phyloP scores from a whole-genome alignment of 2,329 filamentous ascomycete genomes.

The Cladorrhinum sp. region DNA sequence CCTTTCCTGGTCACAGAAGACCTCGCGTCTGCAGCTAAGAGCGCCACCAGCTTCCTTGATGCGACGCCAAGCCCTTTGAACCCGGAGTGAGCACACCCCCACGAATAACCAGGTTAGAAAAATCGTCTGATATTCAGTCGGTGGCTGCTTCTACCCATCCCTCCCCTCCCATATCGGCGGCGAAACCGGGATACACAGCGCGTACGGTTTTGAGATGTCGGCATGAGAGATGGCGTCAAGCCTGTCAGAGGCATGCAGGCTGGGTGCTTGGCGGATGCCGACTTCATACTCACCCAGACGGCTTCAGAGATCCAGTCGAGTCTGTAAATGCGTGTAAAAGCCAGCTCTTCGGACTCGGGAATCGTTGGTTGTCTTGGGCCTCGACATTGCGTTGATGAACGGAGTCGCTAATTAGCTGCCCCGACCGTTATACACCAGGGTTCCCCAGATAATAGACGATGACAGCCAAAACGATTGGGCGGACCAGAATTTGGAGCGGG shows the following conservation, averaged over 20 bases:
- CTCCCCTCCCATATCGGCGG: not conserved
- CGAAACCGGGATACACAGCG: not conserved
- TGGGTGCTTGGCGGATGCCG: not conserved
- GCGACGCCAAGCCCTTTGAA: slow-evolving; percentile 9
- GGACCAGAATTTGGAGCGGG: not conserved
- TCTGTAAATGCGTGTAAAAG: not conserved
- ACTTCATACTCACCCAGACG: not conserved
- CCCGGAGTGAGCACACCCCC: not conserved
- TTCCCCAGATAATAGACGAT: slow-evolving; percentile 5
- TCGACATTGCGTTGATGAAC: not conserved
- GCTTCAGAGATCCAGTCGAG: too few species aligned
- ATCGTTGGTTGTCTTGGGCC: not conserved
- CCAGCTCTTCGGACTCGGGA: not conserved
- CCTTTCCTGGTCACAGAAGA: slow-evolving; percentile 9
- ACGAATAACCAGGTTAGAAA: not conserved
- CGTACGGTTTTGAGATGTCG: not conserved
- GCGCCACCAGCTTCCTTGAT: slow-evolving; percentile 12
- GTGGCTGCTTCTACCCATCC: slow-evolving; percentile 4
- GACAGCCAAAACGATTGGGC: not conserved
- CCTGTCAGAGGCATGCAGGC: not conserved
- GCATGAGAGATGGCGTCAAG: not conserved
- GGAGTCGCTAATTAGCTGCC: not conserved
- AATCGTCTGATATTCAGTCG: slow-evolving; percentile 10
- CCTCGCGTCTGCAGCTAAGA: slow-evolving; percentile 10
- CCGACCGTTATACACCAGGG: slow-evolving; percentile 2